phyloP scores from a whole-genome alignment of 164 flowering plant species.

The Aristolochia contorta region DNA sequence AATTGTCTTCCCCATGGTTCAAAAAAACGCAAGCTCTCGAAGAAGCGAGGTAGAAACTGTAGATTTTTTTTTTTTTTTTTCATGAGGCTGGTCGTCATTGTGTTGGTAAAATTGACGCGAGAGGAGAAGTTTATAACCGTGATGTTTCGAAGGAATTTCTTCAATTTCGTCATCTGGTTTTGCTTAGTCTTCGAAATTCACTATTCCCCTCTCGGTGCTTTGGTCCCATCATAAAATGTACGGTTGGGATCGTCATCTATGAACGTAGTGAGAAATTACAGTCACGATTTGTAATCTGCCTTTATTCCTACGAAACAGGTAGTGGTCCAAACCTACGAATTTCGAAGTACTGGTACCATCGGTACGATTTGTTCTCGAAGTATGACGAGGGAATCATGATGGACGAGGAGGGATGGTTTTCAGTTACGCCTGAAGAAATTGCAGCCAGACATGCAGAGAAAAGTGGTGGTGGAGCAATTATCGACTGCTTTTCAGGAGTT shows the following conservation, averaged over 20 bases:
- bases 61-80: slow-evolving; percentile 2
- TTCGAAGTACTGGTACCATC: slow-evolving; percentile 39
- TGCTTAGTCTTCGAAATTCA: no score
- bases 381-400: slow-evolving; percentile 43
- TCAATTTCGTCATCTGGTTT: no score
- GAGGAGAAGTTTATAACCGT: not conserved
- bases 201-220: no score
- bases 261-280: not conserved
- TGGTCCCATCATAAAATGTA: no score
- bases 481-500: slow-evolving; percentile 48
- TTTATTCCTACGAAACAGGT: not conserved
- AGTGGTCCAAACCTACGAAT: slow-evolving; percentile 17
- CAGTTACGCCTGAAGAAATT: slow-evolving; percentile 51
- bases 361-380: slow-evolving; percentile 41
- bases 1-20: not conserved
- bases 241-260: not conserved
- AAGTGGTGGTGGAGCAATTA: slow-evolving; percentile 26
- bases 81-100: not conserved
- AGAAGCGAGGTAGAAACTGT: slow-evolving; percentile 6
- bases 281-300: not conserved
- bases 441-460: slow-evolving; percentile 40
- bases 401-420: slow-evolving; percentile 68
- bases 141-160: no score
- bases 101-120: not conserved
- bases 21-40: slow-evolving; percentile 12